Evolutionary conservation across 768 basidiomycete species (phyloP), one percentile per base, ranked within the genome.

Genomic region (Collybiopsis luxurians): DNA sequence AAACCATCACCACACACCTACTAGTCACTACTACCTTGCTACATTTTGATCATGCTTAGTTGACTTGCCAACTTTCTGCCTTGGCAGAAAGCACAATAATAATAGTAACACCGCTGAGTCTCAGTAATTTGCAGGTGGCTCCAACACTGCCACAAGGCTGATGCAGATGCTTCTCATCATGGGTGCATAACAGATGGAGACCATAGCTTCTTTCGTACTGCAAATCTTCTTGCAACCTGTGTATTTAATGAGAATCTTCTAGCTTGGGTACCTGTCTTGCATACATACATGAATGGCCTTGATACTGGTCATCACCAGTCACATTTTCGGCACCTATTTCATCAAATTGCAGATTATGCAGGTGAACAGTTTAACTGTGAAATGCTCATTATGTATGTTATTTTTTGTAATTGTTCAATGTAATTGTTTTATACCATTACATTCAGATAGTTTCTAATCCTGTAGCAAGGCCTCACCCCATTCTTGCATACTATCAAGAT

Each of bases 171-270:
- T n/a, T n/a, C n/a, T n/a, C n/a, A n/a, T n/a, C 64, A 69, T 52
- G 67, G 66, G 0, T 53, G 64, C n/a, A 59, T 67, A 1, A 65
- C 66, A 6, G 66, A 69, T 47, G 65, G 66, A 11, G 63, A 67
- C 39, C 63, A 67, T 40, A 55, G 61, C 1, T 69, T 57, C 46
- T 67, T 66, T 31, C 46, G 39, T 3, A 27, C 61, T n/a, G 67
- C 64, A 4, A 55, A 61, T 15, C 61, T 67, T 1, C 58, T 64
- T 28, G 61, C 59, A 0, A 63, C 61, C 4, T 66, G 64, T 40
- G 60, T 52, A 4, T 69, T 63, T 42, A 64, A 51, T 38, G 4
- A 34, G 0, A 31, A 45, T 3, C 15, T 59, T 0, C 12, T 34
- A 0, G 55, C 54, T 34, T 69, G 68, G 68, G 43, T 58, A 3